Evolutionary conservation across 768 basidiomycete genomes (phyloP).

Genomic region (Mycena galericulata): DNA sequence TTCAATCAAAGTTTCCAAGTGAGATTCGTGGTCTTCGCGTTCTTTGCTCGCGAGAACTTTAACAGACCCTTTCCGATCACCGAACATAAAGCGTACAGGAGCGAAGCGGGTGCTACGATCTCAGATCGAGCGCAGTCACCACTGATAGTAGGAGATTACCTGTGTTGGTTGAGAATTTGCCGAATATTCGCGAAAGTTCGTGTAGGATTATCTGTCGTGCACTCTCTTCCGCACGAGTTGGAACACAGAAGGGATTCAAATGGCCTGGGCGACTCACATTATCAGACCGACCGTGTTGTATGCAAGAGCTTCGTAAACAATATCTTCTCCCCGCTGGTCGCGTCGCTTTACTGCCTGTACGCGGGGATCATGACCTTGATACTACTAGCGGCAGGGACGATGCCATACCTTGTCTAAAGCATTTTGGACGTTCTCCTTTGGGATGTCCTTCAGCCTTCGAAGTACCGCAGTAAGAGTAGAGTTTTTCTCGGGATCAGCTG

Average conservation of each 20-base stretch:
- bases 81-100: slow-evolving; percentile 60
- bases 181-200: slow-evolving; percentile 57
- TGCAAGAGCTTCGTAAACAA: slow-evolving; percentile 60
- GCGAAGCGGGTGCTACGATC: slow-evolving; percentile 53
- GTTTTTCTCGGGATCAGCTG: slow-evolving; percentile 56
- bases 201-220: slow-evolving; percentile 57
- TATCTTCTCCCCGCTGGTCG: slow-evolving; percentile 47
- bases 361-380: background rate
- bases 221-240: slow-evolving; percentile 38
- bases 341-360: slow-evolving; percentile 51
- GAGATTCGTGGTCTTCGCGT: slow-evolving; percentile 37
- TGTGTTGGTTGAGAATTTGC: slow-evolving; percentile 47
- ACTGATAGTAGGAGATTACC: slow-evolving; percentile 43
- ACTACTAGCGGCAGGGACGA: background rate
- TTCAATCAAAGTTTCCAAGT: slow-evolving; percentile 45
- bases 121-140: background rate
- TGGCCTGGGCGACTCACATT: slow-evolving; percentile 47
- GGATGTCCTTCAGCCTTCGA: slow-evolving; percentile 56
- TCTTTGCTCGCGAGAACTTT: slow-evolving; percentile 48
- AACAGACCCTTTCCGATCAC: slow-evolving; percentile 54
- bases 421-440: slow-evolving; percentile 60
- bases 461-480: slow-evolving; percentile 51
- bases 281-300: slow-evolving; percentile 56
- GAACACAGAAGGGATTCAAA: slow-evolving; percentile 41
- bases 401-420: slow-evolving; percentile 53